Evolutionary conservation across 2,329 filamentous ascomycete genomes (phyloP), one percentile per base, ranked within the genome.

Genomic region (Aspergillus transmontanensis): DNA sequence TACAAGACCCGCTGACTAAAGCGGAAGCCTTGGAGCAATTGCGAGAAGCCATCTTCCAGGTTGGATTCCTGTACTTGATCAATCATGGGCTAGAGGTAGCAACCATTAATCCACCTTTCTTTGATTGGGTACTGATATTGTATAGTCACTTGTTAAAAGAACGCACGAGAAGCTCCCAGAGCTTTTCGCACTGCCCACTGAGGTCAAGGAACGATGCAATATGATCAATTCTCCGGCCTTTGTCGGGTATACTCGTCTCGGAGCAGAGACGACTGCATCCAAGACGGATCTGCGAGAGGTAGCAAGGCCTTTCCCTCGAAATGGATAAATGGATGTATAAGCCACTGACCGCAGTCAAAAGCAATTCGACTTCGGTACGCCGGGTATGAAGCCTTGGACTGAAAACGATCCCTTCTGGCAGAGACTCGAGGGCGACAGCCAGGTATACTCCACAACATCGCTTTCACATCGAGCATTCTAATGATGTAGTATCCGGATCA

Each of bases 371-470:
- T 77, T 77, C 60, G 75, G 75, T 1, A 75, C 75, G 0, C 74
- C 75, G 0, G 73, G 70, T 0, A 67, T 74, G 67, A 73, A 67
- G 34, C 21, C 59, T 5, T 76, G 71, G 73, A 67, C 65, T 1
- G 57, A 66, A 59, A 78, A 82, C 64, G 83, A 86, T 80, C 72
- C 78, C 69, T 57, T 76, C 74, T 59, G 78, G 81, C 26, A 83
- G 77, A 66, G 75, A 36, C 68, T 76, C 3, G 73, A 76, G 53
- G 74, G 74, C 0, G 48, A 69, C 2, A 75, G 71, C 32, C 74
- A 76, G 63, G 73, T 73, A 65, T 9, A 43, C 32, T 3, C 16
- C 14, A 4, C 9, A n/a, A 7, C 21, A 19, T 23, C 3, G 1
- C 2, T n/a, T 9, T 11, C 23, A 10, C 19, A 14, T 6, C 23